Evolutionary conservation across 2,329 filamentous ascomycete genomes (phyloP).

Genomic region (Aspergillus alliaceus): DNA sequence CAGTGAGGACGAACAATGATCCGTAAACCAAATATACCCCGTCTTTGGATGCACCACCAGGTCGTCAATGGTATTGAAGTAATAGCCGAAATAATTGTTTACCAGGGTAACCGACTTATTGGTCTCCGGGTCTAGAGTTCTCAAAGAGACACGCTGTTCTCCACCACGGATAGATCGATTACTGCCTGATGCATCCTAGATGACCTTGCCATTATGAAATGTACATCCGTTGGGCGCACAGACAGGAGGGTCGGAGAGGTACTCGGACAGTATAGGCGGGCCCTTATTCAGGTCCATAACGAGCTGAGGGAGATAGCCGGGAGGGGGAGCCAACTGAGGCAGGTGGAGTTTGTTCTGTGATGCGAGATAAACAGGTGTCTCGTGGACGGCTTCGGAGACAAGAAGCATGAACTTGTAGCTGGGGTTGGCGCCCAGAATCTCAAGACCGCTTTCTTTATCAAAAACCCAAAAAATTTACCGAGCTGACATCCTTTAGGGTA

Average conservation of each 20-base stretch:
- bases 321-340: slow-evolving; percentile 37
- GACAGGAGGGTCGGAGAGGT: slow-evolving; percentile 43
- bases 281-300: slow-evolving; percentile 45
- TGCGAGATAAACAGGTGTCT: slow-evolving; percentile 45
- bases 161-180: slow-evolving; percentile 37
- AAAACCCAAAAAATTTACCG: slow-evolving; percentile 42
- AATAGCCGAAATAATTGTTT: slow-evolving; percentile 48
- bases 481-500: slow-evolving; percentile 29
- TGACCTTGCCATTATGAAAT: slow-evolving; percentile 40
- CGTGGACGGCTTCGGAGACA: slow-evolving; percentile 41
- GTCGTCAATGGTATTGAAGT: slow-evolving; percentile 20
- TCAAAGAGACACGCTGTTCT: slow-evolving; percentile 43
- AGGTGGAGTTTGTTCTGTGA: slow-evolving; percentile 43
- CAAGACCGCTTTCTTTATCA: slow-evolving; percentile 35
- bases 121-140: slow-evolving; percentile 47
- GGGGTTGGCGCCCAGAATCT: slow-evolving; percentile 38
- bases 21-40: slow-evolving; percentile 53
- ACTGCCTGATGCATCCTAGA: slow-evolving; percentile 41
- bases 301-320: slow-evolving; percentile 39
- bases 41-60: slow-evolving; percentile 39
- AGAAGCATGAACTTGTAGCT: slow-evolving; percentile 40
- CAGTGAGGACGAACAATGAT: slow-evolving; percentile 35
- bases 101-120: slow-evolving; percentile 43
- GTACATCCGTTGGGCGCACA: slow-evolving; percentile 47
- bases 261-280: slow-evolving; percentile 42